phyloP scores from a whole-genome alignment of 139 green algal genomes.

The Closterium sp. region DNA sequence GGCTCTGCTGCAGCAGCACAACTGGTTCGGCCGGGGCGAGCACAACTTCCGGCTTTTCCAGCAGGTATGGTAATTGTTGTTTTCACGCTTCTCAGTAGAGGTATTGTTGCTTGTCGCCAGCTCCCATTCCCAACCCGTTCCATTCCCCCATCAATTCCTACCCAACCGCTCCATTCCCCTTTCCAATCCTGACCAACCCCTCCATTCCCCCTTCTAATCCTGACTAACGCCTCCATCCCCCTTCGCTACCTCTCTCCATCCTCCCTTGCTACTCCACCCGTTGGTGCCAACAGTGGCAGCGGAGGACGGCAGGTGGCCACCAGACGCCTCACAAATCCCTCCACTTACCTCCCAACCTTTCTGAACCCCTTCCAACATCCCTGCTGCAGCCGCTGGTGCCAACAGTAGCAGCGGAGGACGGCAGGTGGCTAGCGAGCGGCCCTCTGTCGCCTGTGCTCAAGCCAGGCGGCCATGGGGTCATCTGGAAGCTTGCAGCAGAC shows the following conservation, averaged over 20 bases:
- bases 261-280: conserved; percentile 64
- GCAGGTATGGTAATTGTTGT: too few species aligned
- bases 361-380: too few species aligned
- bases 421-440: conserved; percentile 74
- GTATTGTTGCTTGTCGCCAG: too few species aligned
- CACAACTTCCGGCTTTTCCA: conserved; percentile 20
- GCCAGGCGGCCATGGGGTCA: conserved; percentile 93
- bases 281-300: too few species aligned
- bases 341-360: too few species aligned
- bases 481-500: conserved; percentile 99
- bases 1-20: conserved; percentile 36
- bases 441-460: conserved; percentile 76
- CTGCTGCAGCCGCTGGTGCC: conserved; percentile 88
- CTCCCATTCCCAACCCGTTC: conserved; percentile 52
- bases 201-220: too few species aligned
- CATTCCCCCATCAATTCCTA: conserved; percentile 51
- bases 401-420: conserved; percentile 73
- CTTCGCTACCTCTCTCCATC: neutral
- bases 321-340: too few species aligned
- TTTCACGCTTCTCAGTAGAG: too few species aligned
- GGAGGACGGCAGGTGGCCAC: too few species aligned
- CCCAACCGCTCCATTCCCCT: conserved; percentile 40
- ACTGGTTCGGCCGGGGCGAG: conserved; percentile 80
- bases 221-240: too few species aligned
- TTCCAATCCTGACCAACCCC: too few species aligned